Evolutionary conservation across 139 green algal genomes (phyloP), one percentile per base, ranked within the genome.

Genomic region (Chlorella sp.): DNA sequence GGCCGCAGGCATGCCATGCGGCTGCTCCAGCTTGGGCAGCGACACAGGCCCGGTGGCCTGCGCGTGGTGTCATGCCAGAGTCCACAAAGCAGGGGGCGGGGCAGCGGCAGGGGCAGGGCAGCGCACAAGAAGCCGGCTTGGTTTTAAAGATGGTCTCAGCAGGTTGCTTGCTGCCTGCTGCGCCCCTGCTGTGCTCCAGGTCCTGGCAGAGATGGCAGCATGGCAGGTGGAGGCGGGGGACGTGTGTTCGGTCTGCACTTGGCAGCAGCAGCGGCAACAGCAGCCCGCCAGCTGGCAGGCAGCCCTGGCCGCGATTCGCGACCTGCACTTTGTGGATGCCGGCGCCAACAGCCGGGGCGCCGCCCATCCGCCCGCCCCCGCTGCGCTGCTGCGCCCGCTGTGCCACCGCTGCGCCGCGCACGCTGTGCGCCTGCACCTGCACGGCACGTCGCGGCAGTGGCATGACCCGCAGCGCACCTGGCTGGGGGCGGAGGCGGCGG

Each of bases 261-360:
- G 86, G 76, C 57, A 77, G 57, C 39, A 75, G 19, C 22, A 75
- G 19, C 34, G 18, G 30, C 39, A 75, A 36, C 30, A 26, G 36
- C 86, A 90, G 85, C 85, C 16, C 18, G 26, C 26, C 7, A 30
- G 18, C 71, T 85, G 57, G 36, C 19, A 79, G 21, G 57, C 28
- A 0, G 21, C 83, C 12, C 24, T 92, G 61, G 53, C 53, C 9
- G 28, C 57, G 22, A 16, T 91, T 11, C 60, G 34, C n/a, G 71
- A 91, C 78, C 19, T 97, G 64, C 94, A 96, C 68, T 96, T 87
- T 73, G 39, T 96, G 30, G 94, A 96, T 88, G 94, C 89, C 19
- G 94, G 94, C 16, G 89, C 96, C 60, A 96, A 96, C 78, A 92
- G 90, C 37, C 75, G 73, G 15, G 94, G 94, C 18, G 95, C 82